Base-by-base conservation (phyloP, 208 protist species). In the Spongospora subterranea region DNA sequence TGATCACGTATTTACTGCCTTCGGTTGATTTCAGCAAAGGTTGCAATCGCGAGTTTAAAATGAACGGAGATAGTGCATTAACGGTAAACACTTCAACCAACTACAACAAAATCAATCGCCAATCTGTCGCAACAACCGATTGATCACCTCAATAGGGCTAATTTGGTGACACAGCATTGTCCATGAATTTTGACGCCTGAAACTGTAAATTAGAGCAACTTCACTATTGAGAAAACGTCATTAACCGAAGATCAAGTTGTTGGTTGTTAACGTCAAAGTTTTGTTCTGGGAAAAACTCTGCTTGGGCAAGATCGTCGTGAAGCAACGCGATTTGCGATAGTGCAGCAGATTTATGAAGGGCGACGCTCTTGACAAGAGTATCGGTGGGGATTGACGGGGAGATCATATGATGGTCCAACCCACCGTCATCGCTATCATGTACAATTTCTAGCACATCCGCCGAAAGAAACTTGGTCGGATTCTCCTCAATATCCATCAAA, bases 51-150 rank as follows among this genome's bases (percentile, higher is more conserved):
- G 93, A 94, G 93, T 98, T 98, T 77, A 99, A 82, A 60, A 98
- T 96, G 91, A 98, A 98, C 40, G 98, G 98, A 24, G 97, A 96
- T 46, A 98, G 94, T 32, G 96, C 95, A 94, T 99, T 99, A 93
- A 98, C 98, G n/a, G 96, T 95, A 94, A 98, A 97, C 90, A 97
- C 96, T 94, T 99, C 97, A 0, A 97, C 95, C 65, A 96, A 94
- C 96, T 99, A 97, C 40, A 94, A 94, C n/a, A 60, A 6, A 60
- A 60, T 60, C 6, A 60, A 60, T 60, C 6, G 24, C 50, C 13
- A 60, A n/a, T n/a, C n/a, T n/a, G 88, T 39, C 29, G 6, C 11
- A 89, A 46, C 38, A 6, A 40, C 38, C 46, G 35, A 38, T 0
- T 45, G 38, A 35, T 77, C 43, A 40, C 66, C 65, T 91, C n/a